Conservation (phyloP, 2,329 filamentous ascomycete genomes). For the Cryphonectria naterciae region DNA sequence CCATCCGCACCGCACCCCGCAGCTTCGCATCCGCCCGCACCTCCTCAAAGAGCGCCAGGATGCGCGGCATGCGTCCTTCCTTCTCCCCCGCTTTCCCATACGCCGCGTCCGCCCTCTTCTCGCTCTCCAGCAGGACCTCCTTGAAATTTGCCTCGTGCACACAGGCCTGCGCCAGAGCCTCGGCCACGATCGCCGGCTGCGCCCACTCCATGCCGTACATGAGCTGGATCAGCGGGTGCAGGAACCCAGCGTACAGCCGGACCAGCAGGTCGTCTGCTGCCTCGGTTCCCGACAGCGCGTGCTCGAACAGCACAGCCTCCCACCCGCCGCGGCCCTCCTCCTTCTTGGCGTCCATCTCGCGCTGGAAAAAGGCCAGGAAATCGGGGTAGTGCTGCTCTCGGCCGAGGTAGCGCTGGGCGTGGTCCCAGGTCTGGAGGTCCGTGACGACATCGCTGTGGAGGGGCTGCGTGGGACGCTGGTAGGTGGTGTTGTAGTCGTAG, state of each 20-base stretch:
- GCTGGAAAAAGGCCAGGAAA: constrained; percentile 77
- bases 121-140: constrained; percentile 57
- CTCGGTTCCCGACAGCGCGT: constrained; percentile 69
- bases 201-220: constrained; percentile 83
- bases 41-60: constrained; percentile 65
- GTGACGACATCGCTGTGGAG: constrained; percentile 55
- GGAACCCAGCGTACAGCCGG: constrained; percentile 63
- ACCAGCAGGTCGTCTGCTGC: constrained; percentile 70
- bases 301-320: constrained; percentile 64
- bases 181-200: constrained; percentile 80
- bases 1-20: constrained; percentile 50
- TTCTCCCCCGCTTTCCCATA: constrained; percentile 36
- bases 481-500: constrained; percentile 67
- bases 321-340: constrained; percentile 52
- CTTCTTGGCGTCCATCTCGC: constrained; percentile 69
- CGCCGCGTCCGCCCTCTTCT: constrained; percentile 47
- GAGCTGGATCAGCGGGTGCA: constrained; percentile 84
- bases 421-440: constrained; percentile 59
- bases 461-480: constrained; percentile 63
- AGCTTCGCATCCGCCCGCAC: constrained; percentile 62
- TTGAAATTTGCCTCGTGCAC: constrained; percentile 66
- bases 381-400: constrained; percentile 68
- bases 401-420: constrained; percentile 64
- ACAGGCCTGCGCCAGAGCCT: constrained; percentile 76
- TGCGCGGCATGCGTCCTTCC: constrained; percentile 40